These are phyloP conservation scores for Falciphora oryzae DNA, from an alignment of 2,329 filamentous ascomycete species.

Conservation along the genomic window DNA sequence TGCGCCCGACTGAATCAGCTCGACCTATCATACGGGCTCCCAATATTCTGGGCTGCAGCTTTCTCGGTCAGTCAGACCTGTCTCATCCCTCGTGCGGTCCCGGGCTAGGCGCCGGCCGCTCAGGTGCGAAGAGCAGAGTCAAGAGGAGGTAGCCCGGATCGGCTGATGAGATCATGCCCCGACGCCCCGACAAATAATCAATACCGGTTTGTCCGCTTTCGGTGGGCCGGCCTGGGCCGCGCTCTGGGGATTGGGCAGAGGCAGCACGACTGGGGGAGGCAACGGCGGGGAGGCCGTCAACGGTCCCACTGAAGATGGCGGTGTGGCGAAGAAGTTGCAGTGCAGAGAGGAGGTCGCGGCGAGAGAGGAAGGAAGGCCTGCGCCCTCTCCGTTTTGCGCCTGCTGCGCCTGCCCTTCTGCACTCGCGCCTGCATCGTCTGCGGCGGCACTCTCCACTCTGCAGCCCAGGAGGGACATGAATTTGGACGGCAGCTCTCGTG, in stretches of 20 bases:
- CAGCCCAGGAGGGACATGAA: too few species aligned
- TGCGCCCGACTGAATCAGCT: background rate
- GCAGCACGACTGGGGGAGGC: background rate
- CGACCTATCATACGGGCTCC: background rate
- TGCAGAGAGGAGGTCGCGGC: too few species aligned
- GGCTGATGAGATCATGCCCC: slow-evolving; percentile 8
- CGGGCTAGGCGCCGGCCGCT: too few species aligned
- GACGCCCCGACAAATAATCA: background rate
- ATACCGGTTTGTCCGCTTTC: background rate
- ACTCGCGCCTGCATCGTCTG: background rate
- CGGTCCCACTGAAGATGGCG: background rate
- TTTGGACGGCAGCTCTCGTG: background rate
- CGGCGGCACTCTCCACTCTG: too few species aligned
- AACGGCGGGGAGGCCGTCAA: background rate
- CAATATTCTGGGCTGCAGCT: background rate
- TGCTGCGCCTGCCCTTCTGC: background rate
- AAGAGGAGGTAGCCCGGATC: slow-evolving; percentile 4
- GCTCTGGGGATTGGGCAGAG: background rate
- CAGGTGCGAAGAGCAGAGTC: too few species aligned
- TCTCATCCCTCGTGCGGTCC: too few species aligned
- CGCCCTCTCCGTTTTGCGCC: background rate
- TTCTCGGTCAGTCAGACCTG: too few species aligned
- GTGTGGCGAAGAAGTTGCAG: slow-evolving; percentile 1
- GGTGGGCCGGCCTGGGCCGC: background rate
- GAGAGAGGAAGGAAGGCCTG: too few species aligned